Percentiles rank a stretch among this genome's conserved stretches.
Conservation (phyloP, 805 yeast species). For the Saturnispora halmiae region DNA sequence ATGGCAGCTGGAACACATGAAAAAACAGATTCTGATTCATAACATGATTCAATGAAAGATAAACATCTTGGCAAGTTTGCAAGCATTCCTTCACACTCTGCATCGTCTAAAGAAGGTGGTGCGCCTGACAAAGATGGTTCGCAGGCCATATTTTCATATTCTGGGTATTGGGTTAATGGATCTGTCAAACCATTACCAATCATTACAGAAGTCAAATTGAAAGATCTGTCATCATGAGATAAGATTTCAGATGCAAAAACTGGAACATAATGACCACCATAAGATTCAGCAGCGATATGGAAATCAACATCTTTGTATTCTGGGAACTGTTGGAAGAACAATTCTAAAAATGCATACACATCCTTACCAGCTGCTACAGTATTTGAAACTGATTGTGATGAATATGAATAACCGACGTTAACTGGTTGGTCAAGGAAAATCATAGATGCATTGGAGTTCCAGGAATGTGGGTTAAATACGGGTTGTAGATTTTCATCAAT, state of each 20-base stretch:
- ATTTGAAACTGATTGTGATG: slow-evolving; percentile 50
- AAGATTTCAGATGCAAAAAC: slow-evolving; percentile 51
- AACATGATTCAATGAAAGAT: slow-evolving; percentile 55
- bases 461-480: slow-evolving; percentile 70
- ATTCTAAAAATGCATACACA: slow-evolving; percentile 71
- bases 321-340: slow-evolving; percentile 81
- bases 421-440: slow-evolving; percentile 92
- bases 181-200: slow-evolving; percentile 94
- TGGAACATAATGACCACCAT: slow-evolving; percentile 80
- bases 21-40: slow-evolving; percentile 46
- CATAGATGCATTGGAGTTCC: slow-evolving; percentile 88
- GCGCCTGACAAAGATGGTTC: slow-evolving; percentile 66
- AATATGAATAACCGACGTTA: slow-evolving; percentile 84
- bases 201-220: slow-evolving; percentile 66
- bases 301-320: slow-evolving; percentile 48
- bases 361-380: slow-evolving; percentile 83
- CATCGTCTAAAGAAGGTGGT: slow-evolving; percentile 61
- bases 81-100: slow-evolving; percentile 58
- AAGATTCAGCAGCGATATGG: slow-evolving; percentile 80
- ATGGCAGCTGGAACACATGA: slow-evolving; percentile 57
- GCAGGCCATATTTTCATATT: slow-evolving; percentile 91
- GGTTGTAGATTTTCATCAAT: slow-evolving; percentile 59
- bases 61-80: slow-evolving; percentile 57
- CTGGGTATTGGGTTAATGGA: slow-evolving; percentile 65
- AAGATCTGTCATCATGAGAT: slow-evolving; percentile 43